Conservation (phyloP, 2,329 filamentous ascomycete species). For the Colletotrichum theobromicola region DNA sequence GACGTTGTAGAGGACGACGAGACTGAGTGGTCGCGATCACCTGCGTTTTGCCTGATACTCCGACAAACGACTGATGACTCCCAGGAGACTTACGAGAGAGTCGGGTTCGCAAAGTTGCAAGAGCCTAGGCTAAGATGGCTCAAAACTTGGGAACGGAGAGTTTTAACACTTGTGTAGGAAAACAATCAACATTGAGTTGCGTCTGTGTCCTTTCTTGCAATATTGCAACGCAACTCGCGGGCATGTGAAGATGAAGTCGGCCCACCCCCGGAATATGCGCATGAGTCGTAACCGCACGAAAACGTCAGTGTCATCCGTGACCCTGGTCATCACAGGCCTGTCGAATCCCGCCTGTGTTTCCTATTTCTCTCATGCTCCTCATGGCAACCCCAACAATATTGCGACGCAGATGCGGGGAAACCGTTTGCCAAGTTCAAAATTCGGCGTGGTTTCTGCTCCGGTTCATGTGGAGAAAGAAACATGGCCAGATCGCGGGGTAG, state of each 20-base stretch:
- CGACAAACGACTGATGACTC: neutral
- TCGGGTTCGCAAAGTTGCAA: neutral
- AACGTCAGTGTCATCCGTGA: neutral
- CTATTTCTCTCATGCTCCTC: neutral
- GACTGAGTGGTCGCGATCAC: neutral
- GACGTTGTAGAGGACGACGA: neutral
- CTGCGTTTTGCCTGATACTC: neutral
- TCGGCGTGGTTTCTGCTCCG: neutral
- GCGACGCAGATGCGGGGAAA: conserved; percentile 9
- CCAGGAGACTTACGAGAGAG: neutral
- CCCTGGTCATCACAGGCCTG: neutral
- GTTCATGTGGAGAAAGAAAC: neutral
- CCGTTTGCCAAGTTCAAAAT: neutral
- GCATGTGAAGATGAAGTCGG: neutral
- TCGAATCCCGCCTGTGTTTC: neutral
- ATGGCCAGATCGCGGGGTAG: neutral
- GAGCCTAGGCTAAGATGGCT: neutral
- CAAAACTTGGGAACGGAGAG: neutral
- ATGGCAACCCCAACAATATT: neutral
- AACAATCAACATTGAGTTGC: neutral
- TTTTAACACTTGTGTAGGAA: neutral
- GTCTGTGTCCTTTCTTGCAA: neutral
- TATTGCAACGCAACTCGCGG: too few species aligned
- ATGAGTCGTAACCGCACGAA: neutral
- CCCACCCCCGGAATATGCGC: neutral